Conservation (phyloP, 805 yeast genomes). For the Hanseniaspora singularis region DNA sequence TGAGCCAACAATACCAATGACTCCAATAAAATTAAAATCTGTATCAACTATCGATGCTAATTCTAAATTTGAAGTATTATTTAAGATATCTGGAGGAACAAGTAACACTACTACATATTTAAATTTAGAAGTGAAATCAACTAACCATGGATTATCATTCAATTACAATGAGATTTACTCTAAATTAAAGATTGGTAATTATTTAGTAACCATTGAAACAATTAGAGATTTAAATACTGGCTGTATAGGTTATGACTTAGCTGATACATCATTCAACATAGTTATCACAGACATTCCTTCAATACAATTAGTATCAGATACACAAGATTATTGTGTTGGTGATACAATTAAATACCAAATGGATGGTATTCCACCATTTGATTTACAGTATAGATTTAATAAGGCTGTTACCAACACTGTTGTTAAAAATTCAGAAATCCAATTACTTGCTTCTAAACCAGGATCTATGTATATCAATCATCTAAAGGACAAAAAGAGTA, state of each 20-base stretch:
- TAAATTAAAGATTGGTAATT: constrained; percentile 56
- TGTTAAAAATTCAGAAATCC: constrained; percentile 38
- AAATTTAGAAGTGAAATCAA: constrained; percentile 32
- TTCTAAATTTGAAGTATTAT: constrained; percentile 49
- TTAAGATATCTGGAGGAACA: constrained; percentile 24
- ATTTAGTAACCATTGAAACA: constrained; percentile 44
- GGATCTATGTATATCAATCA: constrained; percentile 63
- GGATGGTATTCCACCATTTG: constrained; percentile 71
- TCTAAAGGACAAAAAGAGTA: constrained; percentile 60
- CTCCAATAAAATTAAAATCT: constrained; percentile 39
- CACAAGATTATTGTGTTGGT: constrained; percentile 72
- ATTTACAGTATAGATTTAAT: constrained; percentile 62
- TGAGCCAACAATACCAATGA: constrained; percentile 27
- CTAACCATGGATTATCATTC: constrained; percentile 21
- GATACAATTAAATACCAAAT: constrained; percentile 69
- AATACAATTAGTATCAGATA: constrained; percentile 36
- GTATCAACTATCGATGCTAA: constrained; percentile 37
- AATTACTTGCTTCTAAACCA: constrained; percentile 66
- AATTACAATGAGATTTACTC: constrained; percentile 37
- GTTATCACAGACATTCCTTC: constrained; percentile 68
- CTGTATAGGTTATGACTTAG: constrained; percentile 41
- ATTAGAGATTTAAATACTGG: constrained; percentile 54
- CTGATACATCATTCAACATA: constrained; percentile 39
- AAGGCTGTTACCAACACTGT: constrained; percentile 46
- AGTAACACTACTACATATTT: neutral